Percentiles rank a stretch among this genome's conserved stretches.
phyloP scores from a whole-genome alignment of 2,329 filamentous ascomycete genomes.

The Neonectria sp. region DNA sequence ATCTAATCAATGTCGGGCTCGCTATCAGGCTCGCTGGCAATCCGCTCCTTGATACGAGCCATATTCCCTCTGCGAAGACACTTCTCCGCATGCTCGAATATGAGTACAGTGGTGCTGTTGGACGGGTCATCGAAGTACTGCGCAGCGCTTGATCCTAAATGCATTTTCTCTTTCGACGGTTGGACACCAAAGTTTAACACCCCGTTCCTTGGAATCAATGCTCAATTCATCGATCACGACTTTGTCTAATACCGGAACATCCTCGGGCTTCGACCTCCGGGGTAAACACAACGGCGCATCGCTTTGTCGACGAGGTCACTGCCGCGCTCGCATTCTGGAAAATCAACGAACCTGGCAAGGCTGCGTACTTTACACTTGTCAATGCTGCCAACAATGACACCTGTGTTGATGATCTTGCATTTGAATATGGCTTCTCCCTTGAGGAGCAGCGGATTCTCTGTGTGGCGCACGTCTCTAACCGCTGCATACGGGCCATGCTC shows the following conservation, averaged over 20 bases:
- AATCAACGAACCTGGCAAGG: background rate
- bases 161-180: too few species aligned
- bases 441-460: constrained; percentile 2
- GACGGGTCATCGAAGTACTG: too few species aligned
- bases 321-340: background rate
- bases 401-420: background rate
- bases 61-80: background rate
- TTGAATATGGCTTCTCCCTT: constrained; percentile 1
- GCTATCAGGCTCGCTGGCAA: background rate
- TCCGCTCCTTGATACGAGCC: too few species aligned
- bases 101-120: background rate
- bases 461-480: too few species aligned
- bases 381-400: background rate
- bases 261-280: background rate
- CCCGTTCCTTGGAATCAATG: background rate
- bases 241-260: background rate
- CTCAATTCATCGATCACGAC: background rate
- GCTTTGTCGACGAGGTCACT: background rate
- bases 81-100: background rate
- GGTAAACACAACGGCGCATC: background rate
- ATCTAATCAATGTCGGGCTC: background rate
- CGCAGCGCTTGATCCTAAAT: too few species aligned
- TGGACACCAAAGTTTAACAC: background rate
- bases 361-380: background rate
- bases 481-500: background rate